phyloP scores from a whole-genome alignment of 2,329 filamentous ascomycete species.

The Colletotrichum sp. region DNA sequence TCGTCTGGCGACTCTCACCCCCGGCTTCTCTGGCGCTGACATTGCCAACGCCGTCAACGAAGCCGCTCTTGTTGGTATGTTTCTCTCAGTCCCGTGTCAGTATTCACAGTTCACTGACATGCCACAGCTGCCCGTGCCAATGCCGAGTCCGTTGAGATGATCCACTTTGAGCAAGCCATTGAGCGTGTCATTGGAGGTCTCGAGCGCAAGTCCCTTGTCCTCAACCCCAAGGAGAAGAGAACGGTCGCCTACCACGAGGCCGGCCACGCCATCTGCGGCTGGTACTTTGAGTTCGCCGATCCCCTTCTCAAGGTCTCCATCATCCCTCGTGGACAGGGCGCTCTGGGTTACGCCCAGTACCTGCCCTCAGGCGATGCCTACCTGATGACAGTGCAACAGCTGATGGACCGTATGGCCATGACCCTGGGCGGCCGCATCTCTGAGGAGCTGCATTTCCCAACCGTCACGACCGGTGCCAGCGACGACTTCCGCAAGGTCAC shows the following conservation, averaged over 20 bases:
- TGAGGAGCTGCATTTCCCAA: slow-evolving; percentile 96
- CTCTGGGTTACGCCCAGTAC: slow-evolving; percentile 95
- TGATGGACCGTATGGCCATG: slow-evolving; percentile 99
- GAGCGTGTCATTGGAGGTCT: slow-evolving; percentile 96
- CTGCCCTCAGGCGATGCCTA: slow-evolving; percentile 92
- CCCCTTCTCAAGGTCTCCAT: slow-evolving; percentile 98
- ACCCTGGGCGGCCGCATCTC: slow-evolving; percentile 93
- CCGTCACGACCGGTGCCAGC: slow-evolving; percentile 91
- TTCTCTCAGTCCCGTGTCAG: not conserved
- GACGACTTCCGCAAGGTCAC: slow-evolving; percentile 99
- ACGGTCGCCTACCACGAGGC: slow-evolving; percentile 98
- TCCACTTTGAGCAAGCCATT: slow-evolving; percentile 95
- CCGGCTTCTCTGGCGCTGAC: slow-evolving; percentile 95
- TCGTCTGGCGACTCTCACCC: slow-evolving; percentile 88
- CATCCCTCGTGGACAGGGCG: slow-evolving; percentile 93
- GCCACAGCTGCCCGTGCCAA: slow-evolving; percentile 78
- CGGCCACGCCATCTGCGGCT: slow-evolving; percentile 96
- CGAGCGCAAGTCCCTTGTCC: slow-evolving; percentile 95
- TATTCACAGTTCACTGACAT: slow-evolving; percentile 41
- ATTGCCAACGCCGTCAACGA: slow-evolving; percentile 99
- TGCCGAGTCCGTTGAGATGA: slow-evolving; percentile 82
- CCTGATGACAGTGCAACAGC: slow-evolving; percentile 91
- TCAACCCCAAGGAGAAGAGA: slow-evolving; percentile 91
- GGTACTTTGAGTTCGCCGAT: slow-evolving; percentile 97
- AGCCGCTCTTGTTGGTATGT: slow-evolving; percentile 90